Conservation (phyloP, 2,329 filamentous ascomycete genomes). For the Coniosporium tulheliwenetii region DNA sequence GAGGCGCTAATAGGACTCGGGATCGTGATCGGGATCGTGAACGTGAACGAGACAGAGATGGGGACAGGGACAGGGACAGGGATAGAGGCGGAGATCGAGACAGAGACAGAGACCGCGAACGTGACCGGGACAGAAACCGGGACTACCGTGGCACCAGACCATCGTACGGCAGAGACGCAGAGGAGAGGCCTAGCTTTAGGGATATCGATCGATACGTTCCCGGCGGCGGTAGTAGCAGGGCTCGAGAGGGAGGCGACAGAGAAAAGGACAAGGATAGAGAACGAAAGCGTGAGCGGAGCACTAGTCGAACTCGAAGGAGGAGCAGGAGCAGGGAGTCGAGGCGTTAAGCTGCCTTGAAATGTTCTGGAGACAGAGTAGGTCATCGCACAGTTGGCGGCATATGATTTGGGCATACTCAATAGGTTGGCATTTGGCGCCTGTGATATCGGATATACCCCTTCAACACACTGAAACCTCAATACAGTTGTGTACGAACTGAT, state of each 20-base stretch:
- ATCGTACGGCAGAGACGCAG: conserved; percentile 9
- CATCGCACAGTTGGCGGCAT: no score
- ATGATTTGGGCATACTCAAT: no score
- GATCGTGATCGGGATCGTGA: conserved; percentile 11
- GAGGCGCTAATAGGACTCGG: no score
- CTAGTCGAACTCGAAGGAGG: not conserved
- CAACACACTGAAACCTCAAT: no score
- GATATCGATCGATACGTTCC: conserved; percentile 25
- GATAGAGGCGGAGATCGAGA: conserved; percentile 1
- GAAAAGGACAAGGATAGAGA: conserved; percentile 1
- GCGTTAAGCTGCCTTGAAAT: not conserved
- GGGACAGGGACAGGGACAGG: conserved; percentile 12
- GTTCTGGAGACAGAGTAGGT: no score
- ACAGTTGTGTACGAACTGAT: no score
- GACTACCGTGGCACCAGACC: conserved; percentile 10
- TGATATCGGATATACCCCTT: no score
- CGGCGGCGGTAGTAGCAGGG: conserved; percentile 9
- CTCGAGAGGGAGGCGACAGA: conserved; percentile 1
- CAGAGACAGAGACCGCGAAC: conserved; percentile 10
- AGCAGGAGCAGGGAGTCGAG: not conserved
- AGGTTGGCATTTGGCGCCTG: no score
- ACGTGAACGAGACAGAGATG: conserved; percentile 11
- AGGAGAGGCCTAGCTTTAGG: conserved; percentile 12
- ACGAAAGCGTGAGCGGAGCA: not conserved
- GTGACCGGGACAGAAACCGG: conserved; percentile 11